Base-by-base conservation (phyloP, 2,329 filamentous ascomycete species). In the Bipolaris cookei region DNA sequence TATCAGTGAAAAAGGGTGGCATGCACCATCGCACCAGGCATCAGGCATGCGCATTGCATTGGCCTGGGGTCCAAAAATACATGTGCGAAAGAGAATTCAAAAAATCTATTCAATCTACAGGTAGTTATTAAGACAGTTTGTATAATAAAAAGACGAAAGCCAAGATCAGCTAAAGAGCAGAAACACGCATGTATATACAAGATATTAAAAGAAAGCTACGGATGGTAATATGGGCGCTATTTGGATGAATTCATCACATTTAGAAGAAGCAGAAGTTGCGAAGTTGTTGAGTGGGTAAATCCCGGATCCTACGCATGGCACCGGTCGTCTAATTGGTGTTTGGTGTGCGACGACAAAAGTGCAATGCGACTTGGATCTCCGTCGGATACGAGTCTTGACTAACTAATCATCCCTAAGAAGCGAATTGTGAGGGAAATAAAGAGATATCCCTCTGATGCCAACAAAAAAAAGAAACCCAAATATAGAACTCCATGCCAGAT, bases 311-410 rank as follows among this genome's bases (percentile, higher is more conserved):
- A 47, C 38, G 41, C 54, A 42, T 28, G 20, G 51, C 56, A 58
- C 56, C 48, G 25, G 56, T 48, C 59, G 49, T 51, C 49, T 23
- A 13, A 20, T 41, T 14, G 16, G 43, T 45, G 46, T 38, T 49
- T 20, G 18, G 7, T 18, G 23, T 16, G 11, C 21, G 8, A 25
- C n/a, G 18, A 21, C 21, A 8, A 38, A 23, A 30, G 10, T 23
- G 21, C 38, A 34, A 16, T 51, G 48, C 48, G 41, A 51, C 48
- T 51, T 38, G 39, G 38, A 68, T 67, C 66, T 58, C 72, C 61
- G 70, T 69, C 69, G 71, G 74, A 76, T 76, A 76, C 74, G 74
- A 76, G 74, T 74, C 74, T 74, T 74, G 74, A 75, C 71, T 73
- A 73, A 66, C 72, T 75, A 75, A 66, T 72, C 67, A 73, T 75